phyloP scores from a whole-genome alignment of 75 land plant genomes.

The Sequoiadendron giganteum region DNA sequence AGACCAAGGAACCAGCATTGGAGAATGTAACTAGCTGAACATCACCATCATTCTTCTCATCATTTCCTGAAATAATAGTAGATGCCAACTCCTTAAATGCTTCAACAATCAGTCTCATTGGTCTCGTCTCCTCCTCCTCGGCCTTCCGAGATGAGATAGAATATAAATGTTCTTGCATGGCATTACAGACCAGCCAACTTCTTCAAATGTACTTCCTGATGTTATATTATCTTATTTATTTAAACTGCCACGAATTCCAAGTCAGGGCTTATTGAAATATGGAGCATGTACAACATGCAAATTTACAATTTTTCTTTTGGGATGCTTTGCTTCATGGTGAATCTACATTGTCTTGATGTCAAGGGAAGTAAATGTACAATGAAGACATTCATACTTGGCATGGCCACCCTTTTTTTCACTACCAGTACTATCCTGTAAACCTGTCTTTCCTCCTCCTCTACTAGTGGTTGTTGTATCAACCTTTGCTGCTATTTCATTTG shows the following conservation, averaged over 20 bases:
- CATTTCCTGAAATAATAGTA: slow-evolving; percentile 17
- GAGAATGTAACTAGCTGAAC: slow-evolving; percentile 62
- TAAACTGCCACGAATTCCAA: slow-evolving; percentile 74
- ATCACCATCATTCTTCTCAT: neutral
- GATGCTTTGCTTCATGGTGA: slow-evolving; percentile 83
- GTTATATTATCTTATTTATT: slow-evolving; percentile 48
- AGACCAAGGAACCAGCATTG: slow-evolving; percentile 72
- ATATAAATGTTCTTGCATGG: neutral
- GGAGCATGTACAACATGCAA: slow-evolving; percentile 33
- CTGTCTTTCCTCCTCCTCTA: slow-evolving; percentile 89
- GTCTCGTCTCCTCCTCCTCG: slow-evolving; percentile 29
- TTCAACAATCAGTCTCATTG: slow-evolving; percentile 47
- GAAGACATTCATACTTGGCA: slow-evolving; percentile 87
- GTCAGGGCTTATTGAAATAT: slow-evolving; percentile 44
- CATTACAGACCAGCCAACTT: neutral
- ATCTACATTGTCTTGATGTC: slow-evolving; percentile 89
- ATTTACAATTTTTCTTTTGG: slow-evolving; percentile 65
- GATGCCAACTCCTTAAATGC: slow-evolving; percentile 59
- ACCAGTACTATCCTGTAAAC: slow-evolving; percentile 60
- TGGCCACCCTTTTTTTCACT: slow-evolving; percentile 87
- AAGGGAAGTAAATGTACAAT: slow-evolving; percentile 81
- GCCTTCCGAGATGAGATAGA: neutral
- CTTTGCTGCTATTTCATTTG: slow-evolving; percentile 83
- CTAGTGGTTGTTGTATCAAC: slow-evolving; percentile 88
- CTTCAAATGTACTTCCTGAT: neutral